Conservation (phyloP, 371 early-diverging fungal species). For the Mortierella sp. region DNA sequence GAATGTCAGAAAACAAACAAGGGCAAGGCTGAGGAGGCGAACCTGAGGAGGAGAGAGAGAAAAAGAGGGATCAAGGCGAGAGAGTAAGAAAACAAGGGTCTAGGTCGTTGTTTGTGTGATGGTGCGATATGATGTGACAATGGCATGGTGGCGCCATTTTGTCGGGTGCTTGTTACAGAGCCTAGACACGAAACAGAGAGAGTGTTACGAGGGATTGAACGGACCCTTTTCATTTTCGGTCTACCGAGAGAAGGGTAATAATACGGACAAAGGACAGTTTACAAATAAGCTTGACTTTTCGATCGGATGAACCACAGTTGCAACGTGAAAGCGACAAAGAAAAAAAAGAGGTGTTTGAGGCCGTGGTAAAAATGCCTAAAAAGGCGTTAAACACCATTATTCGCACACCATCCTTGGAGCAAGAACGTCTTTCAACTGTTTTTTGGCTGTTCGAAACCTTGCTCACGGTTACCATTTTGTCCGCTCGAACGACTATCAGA, state of each 20-base stretch:
- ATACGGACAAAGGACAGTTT: not conserved
- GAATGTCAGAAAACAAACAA: not conserved
- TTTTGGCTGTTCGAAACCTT: not conserved
- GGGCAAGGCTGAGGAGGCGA: not conserved
- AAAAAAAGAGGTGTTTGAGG: not conserved
- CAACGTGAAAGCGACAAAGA: not conserved
- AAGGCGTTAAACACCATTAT: conserved; percentile 1
- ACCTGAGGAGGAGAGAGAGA: not conserved
- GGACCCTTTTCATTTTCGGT: not conserved
- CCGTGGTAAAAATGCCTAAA: conserved; percentile 14
- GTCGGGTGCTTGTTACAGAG: not conserved
- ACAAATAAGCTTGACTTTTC: not conserved
- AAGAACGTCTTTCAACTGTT: not conserved
- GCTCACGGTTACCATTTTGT: conserved; percentile 3
- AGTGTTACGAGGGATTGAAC: not conserved
- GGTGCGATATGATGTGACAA: conserved; percentile 8
- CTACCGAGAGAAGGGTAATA: not conserved
- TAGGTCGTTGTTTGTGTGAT: not conserved
- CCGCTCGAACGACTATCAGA: not conserved
- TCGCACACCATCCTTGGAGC: conserved; percentile 3
- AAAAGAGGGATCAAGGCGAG: not conserved
- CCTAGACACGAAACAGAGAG: not conserved
- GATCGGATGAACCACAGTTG: not conserved
- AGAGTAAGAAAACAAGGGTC: not conserved
- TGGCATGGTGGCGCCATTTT: conserved; percentile 15